Base-by-base conservation (phyloP, 2,329 filamentous ascomycete species). In the Xylariaceae sp. region DNA sequence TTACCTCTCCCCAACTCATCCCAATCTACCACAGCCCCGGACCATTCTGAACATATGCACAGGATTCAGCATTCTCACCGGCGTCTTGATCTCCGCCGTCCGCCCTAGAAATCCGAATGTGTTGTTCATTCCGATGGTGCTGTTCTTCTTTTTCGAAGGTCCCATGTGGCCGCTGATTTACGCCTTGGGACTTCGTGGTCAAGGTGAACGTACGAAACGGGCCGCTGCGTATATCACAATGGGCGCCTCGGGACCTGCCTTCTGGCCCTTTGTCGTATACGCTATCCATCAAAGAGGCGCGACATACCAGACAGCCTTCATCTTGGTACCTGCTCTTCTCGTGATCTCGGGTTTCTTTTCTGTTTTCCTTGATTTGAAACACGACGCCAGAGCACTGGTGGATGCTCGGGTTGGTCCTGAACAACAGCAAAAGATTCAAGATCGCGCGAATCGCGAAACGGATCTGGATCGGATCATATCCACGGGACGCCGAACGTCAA, bases 141-240 rank as follows among this genome's bases (percentile, higher is more conserved):
- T 91, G 27, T 86, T 87, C 55, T 85, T 89, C 57, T 89, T 95
- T 67, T 89, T 88, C 62, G 89, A 92, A 66, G 87, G 85, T 0
- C 89, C 90, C 45, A 81, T 89, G 58, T 95, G 89, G 75, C 90
- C 90, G 0, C 83, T 91, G 1, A 84, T 94, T 52, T 90, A 90
- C 58, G 83, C 87, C 3, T 77, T 94, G 11, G 87, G 86, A 3
- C 83, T 95, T 51, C 81, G 89, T 2, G 89, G 90, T 1, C 80
- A 95, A 44, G 90, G 90, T 0, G 78, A 81, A n/a, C 79, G 89
- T 56, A 90, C 87, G 4, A 95, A 95, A 70, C 79, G 85, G 42
- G 89, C 86, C 0, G 85, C 86, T 0, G 86, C 86, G 1, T 88
- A 82, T 66, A 84, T 95, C 56, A 88, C 91, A 1, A 89, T 85